Evolutionary conservation across 116 monocot species (phyloP).

Genomic region (Cymodocea nodosa): DNA sequence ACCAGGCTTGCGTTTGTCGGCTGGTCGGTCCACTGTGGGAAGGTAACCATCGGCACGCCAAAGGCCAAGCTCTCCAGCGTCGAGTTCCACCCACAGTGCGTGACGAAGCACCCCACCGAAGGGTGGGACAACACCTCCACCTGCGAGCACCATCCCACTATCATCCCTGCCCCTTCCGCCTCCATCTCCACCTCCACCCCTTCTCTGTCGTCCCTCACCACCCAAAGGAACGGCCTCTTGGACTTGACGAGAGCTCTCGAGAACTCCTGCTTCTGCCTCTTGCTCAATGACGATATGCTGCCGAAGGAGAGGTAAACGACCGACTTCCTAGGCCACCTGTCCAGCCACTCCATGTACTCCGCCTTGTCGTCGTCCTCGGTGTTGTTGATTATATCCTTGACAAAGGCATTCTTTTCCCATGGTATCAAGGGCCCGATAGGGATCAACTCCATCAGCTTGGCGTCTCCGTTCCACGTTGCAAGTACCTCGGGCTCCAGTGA

Average conservation of each 20-base stretch:
- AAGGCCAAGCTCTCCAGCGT: slow-evolving; percentile 24
- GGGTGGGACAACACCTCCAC: slow-evolving; percentile 19
- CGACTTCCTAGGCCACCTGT: not conserved
- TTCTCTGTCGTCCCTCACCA: not conserved
- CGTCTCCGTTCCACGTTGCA: not conserved
- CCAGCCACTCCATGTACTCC: slow-evolving; percentile 12
- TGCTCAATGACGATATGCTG: not conserved
- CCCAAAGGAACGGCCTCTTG: slow-evolving; percentile 10
- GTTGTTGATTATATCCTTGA: not conserved
- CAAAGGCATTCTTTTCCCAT: not conserved
- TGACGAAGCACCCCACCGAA: slow-evolving; percentile 45
- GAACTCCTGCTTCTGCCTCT: slow-evolving; percentile 6
- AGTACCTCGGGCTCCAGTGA: slow-evolving; percentile 23
- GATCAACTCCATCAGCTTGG: slow-evolving; percentile 11
- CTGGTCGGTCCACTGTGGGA: slow-evolving; percentile 61
- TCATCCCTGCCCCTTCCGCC: slow-evolving; percentile 13
- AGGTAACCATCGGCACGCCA: slow-evolving; percentile 30
- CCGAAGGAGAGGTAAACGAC: slow-evolving; percentile 12
- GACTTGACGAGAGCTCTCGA: not conserved
- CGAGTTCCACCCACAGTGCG: slow-evolving; percentile 77
- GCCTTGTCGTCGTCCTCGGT: not conserved
- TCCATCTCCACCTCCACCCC: slow-evolving; percentile 6
- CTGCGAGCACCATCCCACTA: slow-evolving; percentile 27
- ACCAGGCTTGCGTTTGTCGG: slow-evolving; percentile 35
- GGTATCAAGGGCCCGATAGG: slow-evolving; percentile 24